Conservation (phyloP, 179 eudicot genomes). For the Heliamphora pulchella region DNA sequence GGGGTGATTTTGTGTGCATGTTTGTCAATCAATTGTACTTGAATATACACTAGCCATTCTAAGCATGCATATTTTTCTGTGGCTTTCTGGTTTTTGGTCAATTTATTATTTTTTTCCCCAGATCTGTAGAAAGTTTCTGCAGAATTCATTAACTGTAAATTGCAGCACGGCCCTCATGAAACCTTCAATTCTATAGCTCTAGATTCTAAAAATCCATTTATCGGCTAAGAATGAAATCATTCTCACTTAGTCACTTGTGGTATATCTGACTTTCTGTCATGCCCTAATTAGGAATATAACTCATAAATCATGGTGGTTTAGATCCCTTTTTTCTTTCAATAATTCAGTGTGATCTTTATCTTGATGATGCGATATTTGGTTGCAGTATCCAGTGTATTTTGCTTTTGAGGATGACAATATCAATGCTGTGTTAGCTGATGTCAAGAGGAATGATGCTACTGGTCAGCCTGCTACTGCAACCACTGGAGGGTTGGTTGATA, state of each 20-base stretch:
- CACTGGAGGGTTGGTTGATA: slow-evolving; percentile 83
- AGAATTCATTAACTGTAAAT: no score
- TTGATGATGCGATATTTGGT: slow-evolving; percentile 24
- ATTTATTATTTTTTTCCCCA: background rate
- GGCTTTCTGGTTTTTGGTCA: background rate
- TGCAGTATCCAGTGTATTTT: slow-evolving; percentile 97
- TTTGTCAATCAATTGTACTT: background rate
- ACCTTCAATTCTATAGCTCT: background rate
- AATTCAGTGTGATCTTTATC: background rate
- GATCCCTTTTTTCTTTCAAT: no score
- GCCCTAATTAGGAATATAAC: background rate
- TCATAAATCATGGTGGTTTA: background rate
- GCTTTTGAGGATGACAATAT: slow-evolving; percentile 80
- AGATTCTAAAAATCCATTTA: background rate
- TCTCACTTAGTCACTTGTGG: no score
- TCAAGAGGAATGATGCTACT: slow-evolving; percentile 63
- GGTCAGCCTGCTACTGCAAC: slow-evolving; percentile 97
- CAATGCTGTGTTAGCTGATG: slow-evolving; percentile 68
- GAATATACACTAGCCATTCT: background rate
- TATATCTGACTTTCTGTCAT: background rate
- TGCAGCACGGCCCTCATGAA: background rate
- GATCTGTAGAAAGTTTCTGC: background rate
- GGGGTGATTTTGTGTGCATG: no score
- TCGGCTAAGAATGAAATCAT: background rate
- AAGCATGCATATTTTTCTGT: background rate